phyloP scores from a whole-genome alignment of 2,329 filamentous ascomycete species.

The Talaromyces albobiverticillius region DNA sequence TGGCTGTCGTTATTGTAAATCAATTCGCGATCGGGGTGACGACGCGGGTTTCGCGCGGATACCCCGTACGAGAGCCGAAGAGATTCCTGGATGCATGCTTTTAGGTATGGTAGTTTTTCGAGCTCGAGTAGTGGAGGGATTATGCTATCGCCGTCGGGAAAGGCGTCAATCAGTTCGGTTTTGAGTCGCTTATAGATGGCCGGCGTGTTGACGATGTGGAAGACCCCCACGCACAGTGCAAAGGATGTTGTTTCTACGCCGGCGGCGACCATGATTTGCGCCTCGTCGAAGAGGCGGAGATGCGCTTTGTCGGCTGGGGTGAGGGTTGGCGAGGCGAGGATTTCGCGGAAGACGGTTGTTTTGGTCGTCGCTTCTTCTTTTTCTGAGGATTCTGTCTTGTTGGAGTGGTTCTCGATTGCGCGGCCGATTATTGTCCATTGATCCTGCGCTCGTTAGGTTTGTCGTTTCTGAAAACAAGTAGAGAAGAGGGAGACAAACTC shows the following conservation, averaged over 20 bases:
- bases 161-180: constrained; percentile 19
- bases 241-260: constrained; percentile 33
- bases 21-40: constrained; percentile 12
- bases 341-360: constrained; percentile 29
- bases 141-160: constrained; percentile 13
- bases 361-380: background rate
- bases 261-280: constrained; percentile 27
- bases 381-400: background rate
- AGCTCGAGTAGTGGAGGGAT: constrained; percentile 21
- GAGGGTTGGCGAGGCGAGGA: constrained; percentile 23
- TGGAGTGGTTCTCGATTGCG: constrained; percentile 15
- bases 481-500: constrained; percentile 7
- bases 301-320: constrained; percentile 34
- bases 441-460: too few species aligned
- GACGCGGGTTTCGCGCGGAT: constrained; percentile 19
- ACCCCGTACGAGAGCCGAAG: constrained; percentile 19
- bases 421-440: constrained; percentile 19
- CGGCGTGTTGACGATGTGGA: constrained; percentile 22
- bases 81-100: constrained; percentile 17
- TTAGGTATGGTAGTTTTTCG: constrained; percentile 27
- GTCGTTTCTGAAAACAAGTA: background rate
- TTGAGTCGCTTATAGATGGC: constrained; percentile 18
- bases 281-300: constrained; percentile 30
- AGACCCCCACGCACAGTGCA: constrained; percentile 20
- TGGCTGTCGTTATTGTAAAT: constrained; percentile 15